Conservation (phyloP, 495 filamentous ascomycete species). For the Hypoxylon intermedium region DNA sequence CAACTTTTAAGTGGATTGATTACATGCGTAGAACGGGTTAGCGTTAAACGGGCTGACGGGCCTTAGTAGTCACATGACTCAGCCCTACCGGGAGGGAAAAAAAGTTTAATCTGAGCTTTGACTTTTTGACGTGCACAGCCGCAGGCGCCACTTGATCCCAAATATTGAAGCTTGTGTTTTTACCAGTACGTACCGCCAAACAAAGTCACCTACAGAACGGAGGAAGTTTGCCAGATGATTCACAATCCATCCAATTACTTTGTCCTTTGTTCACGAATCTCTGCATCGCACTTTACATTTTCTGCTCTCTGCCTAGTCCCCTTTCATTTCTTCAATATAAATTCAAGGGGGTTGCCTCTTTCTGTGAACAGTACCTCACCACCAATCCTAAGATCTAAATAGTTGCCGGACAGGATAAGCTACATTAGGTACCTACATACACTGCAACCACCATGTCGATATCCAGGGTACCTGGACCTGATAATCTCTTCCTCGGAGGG, state of each 20-base stretch:
- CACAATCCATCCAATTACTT: no score
- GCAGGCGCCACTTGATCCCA: conserved; percentile 14
- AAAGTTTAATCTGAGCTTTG: conserved; percentile 22
- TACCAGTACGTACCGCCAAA: no score
- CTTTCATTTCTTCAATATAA: no score
- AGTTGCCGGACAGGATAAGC: not conserved
- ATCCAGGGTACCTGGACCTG: conserved; percentile 42
- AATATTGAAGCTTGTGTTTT: no score
- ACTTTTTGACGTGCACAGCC: conserved; percentile 15
- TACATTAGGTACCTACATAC: not conserved
- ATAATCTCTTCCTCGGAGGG: conserved; percentile 85
- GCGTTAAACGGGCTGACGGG: conserved; percentile 4
- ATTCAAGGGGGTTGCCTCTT: no score
- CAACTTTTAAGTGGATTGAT: no score
- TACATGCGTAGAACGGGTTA: conserved; percentile 4
- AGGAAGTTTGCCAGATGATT: no score
- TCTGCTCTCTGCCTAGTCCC: no score
- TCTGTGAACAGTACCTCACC: not conserved
- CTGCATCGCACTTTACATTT: no score
- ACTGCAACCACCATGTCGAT: conserved; percentile 19
- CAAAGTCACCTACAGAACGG: no score
- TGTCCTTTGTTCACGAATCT: no score
- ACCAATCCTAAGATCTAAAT: not conserved
- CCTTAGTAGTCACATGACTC: conserved; percentile 42
- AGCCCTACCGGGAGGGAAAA: conserved; percentile 39